Percentiles rank a stretch among this genome's conserved stretches.
Conservation (phyloP, 2,329 filamentous ascomycete species). For the Orbilia ellipsospora region DNA sequence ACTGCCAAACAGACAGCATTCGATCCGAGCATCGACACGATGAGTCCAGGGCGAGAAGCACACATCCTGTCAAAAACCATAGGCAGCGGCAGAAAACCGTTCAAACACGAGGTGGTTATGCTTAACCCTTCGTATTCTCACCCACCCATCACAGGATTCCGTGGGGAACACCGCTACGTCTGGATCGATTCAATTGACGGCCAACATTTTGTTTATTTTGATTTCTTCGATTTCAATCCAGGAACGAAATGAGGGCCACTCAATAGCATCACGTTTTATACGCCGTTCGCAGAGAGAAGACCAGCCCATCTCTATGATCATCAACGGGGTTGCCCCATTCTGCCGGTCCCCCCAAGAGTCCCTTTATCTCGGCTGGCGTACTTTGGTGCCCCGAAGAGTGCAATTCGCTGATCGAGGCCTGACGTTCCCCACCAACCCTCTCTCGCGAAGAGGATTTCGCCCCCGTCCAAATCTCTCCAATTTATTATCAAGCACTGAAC, state of each 20-base stretch:
- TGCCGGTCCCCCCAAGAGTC: conserved; percentile 45
- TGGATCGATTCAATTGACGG: conserved; percentile 20
- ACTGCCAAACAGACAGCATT: conserved; percentile 26
- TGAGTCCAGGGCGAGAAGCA: conserved; percentile 9
- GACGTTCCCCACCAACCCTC: conserved; percentile 53
- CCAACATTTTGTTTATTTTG: not conserved
- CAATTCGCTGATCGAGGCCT: conserved; percentile 53
- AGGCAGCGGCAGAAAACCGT: conserved; percentile 46
- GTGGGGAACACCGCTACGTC: conserved; percentile 26
- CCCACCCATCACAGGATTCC: not conserved
- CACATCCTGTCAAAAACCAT: conserved; percentile 7
- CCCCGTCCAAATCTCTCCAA: conserved; percentile 53
- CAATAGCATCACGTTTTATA: conserved; percentile 53
- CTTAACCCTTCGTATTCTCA: conserved; percentile 33
- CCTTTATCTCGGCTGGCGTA: conserved; percentile 55
- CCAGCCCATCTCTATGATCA: conserved; percentile 52
- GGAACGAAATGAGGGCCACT: conserved; percentile 50
- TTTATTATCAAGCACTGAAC: conserved; percentile 48
- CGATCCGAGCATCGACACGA: conserved; percentile 11
- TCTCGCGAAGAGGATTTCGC: conserved; percentile 26
- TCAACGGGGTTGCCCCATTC: conserved; percentile 47
- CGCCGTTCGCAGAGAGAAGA: conserved; percentile 2
- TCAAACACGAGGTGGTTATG: conserved; percentile 42
- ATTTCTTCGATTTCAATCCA: conserved; percentile 4
- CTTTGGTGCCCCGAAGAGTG: conserved; percentile 53